Percentiles rank a stretch among this genome's conserved stretches.
Conservation (phyloP, 345 rosid species). For the Cardamine chenopodiifolia region DNA sequence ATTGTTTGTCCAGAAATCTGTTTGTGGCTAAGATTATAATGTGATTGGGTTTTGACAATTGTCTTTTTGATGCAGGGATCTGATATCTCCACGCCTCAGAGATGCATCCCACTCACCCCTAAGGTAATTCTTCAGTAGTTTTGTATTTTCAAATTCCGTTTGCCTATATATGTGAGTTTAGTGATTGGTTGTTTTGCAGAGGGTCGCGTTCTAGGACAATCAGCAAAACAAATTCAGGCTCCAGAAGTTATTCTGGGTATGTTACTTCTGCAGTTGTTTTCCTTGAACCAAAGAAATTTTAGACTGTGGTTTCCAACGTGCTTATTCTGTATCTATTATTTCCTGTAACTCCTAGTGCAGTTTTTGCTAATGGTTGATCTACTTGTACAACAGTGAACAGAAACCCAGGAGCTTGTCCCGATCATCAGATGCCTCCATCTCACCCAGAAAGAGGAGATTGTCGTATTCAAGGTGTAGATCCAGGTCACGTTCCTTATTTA, state of each 20-base stretch:
- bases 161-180: background rate
- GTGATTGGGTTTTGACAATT: slow-evolving; percentile 11
- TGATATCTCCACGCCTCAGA: slow-evolving; percentile 44
- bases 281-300: background rate
- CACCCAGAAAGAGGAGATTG: slow-evolving; percentile 61
- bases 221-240: slow-evolving; percentile 63
- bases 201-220: slow-evolving; percentile 53
- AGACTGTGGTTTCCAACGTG: slow-evolving; percentile 5
- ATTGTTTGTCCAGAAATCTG: too few relatives aligned
- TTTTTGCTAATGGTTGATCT: slow-evolving; percentile 25
- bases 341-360: background rate
- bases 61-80: slow-evolving; percentile 43
- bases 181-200: slow-evolving; percentile 49
- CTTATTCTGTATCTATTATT: background rate
- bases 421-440: slow-evolving; percentile 58
- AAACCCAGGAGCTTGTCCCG: slow-evolving; percentile 75
- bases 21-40: background rate
- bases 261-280: slow-evolving; percentile 14
- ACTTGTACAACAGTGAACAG: slow-evolving; percentile 43
- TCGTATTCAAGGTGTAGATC: slow-evolving; percentile 56
- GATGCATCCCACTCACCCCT: slow-evolving; percentile 44
- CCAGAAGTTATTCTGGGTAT: slow-evolving; percentile 70
- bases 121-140: slow-evolving; percentile 35
- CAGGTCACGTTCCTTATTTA: slow-evolving; percentile 50
- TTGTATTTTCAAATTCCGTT: slow-evolving; percentile 11